phyloP scores from a whole-genome alignment of 2,329 filamentous ascomycete genomes.

The Epichloe scottii region DNA sequence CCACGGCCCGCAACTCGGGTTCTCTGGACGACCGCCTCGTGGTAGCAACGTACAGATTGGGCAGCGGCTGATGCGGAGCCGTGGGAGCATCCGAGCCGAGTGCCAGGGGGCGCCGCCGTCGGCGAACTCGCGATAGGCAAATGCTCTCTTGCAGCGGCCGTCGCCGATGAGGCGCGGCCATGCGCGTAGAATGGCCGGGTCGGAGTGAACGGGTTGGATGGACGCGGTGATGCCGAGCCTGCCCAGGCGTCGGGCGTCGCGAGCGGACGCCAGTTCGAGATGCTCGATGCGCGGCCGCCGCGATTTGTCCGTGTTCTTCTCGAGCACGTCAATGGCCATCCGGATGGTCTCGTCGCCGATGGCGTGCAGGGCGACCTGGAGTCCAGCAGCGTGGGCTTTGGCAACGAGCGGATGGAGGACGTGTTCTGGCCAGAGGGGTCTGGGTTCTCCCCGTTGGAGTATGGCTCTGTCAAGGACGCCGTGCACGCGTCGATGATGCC shows the following conservation, averaged over 20 bases:
- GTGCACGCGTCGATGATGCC: conserved; percentile 55
- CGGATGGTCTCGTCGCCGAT: conserved; percentile 49
- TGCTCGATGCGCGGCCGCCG: conserved; percentile 53
- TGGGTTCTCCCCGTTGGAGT: conserved; percentile 33
- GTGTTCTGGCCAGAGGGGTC: conserved; percentile 41
- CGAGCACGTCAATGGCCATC: conserved; percentile 45
- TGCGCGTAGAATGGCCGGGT: conserved; percentile 47
- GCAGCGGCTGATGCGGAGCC: conserved; percentile 39
- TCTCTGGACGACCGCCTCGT: conserved; percentile 43
- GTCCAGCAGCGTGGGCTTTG: conserved; percentile 36
- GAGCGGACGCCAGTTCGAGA: conserved; percentile 42
- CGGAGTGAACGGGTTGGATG: conserved; percentile 45
- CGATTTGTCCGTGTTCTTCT: conserved; percentile 25
- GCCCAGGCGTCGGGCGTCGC: conserved; percentile 44
- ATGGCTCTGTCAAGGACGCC: conserved; percentile 46
- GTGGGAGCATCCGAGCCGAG: conserved; percentile 49
- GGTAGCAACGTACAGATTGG: conserved; percentile 46
- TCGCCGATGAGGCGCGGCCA: conserved; percentile 47
- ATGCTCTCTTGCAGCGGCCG: conserved; percentile 42
- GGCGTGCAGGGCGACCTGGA: conserved; percentile 53
- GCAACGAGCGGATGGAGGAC: conserved; percentile 41
- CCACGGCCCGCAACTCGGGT: conserved; percentile 24
- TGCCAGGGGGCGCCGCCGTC: conserved; percentile 41
- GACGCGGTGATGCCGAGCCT: conserved; percentile 47
- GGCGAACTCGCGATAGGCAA: conserved; percentile 50